Base-by-base conservation (phyloP, 805 yeast species). In the Ogataea populi-albae region DNA sequence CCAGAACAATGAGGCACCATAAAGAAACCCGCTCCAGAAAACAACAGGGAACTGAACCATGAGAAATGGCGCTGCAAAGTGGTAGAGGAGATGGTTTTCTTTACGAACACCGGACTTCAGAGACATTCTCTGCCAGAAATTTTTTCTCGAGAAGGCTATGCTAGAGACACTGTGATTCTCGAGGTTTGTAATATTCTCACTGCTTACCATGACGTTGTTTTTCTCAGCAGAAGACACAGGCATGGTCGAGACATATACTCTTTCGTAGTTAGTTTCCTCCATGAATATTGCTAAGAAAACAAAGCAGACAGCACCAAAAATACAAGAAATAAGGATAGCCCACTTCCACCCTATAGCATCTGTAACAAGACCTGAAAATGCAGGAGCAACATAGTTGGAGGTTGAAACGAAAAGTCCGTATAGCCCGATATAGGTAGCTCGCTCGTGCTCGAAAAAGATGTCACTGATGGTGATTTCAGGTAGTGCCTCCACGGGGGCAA, bases 381-480 rank as follows among this genome's bases (percentile, higher is more conserved):
- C 61, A 4, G 83, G 82, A 4, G 81, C 81, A 38, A 75, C 55
- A 46, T 62, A 78, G 26, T 76, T 71, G 8, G 79, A 75, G 9
- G 67, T 66, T 23, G 76, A 65, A 14, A 80, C 62, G 11, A 81
- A 73, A 40, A 68, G 55, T 40, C 77, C 75, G 50, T 77, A 77
- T 14, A 75, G 47, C 23, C 69, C 68, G 63, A 71, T 59, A 25
- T 64, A 65, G 11, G 62, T 55, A 4, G 73, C 73, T 44, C 75
- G 56, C 48, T 74, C 71, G 47, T 75, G 77, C 42, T 69, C 71
- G 49, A 72, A 75, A 46, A 65, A 73, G 30, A 73, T 47, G 48
- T 73, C 79, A 6, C 71, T 60, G 34, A 72, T 62, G 0, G 74
- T 56, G 16, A 73, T 66, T 47, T 72, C 75, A 24, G 73, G 73